Base-by-base conservation (phyloP, 2,329 filamentous ascomycete species). In the Monosporascus sp. region DNA sequence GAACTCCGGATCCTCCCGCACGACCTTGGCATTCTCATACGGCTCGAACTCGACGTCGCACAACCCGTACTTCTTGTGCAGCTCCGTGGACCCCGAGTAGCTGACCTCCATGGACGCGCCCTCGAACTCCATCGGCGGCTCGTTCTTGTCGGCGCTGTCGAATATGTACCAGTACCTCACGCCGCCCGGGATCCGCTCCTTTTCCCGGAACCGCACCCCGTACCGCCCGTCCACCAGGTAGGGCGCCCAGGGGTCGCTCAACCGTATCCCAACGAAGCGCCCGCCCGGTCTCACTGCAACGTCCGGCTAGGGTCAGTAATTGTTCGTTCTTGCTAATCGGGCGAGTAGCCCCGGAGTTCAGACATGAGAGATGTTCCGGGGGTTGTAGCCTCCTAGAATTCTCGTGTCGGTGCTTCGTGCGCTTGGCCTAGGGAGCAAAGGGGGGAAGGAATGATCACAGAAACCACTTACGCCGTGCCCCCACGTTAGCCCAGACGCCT, bases 231-330 rank as follows among this genome's bases (percentile, higher is more conserved):
- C 40, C 5, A 15, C 26, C 48, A 61, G 48, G 26, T 53, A 48
- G 15, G 55, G 49, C 49, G 52, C 47, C 28, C 50, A 41, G n/a
- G 55, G 54, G 47, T 64, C 53, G 26, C 46, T 50, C 35, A 50
- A 57, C n/a, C 66, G 59, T 24, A 62, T 55, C 9, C 63, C 59
- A 31, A 66, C 44, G 51, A 67, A 68, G 17, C 55, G 57, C 1
- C 67, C 67, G 1, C 66, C 65, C 0, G 66, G 63, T 52, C 62
- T 64, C 14, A 68, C 38, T 1, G 51, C 53, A 14, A 67, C 50
- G 46, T 69, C 68, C 18, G 38, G 46, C 58, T 14, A 5, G 31
- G 11, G 31, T 35, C 31, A 35, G 31, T 14, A 5, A 5, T 14
- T 35, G 2, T 35, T 31, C 28, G 9, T 5, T 5, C 2, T 35